Conservation (phyloP, 441 rosid species). For the Omphalea diandra region DNA sequence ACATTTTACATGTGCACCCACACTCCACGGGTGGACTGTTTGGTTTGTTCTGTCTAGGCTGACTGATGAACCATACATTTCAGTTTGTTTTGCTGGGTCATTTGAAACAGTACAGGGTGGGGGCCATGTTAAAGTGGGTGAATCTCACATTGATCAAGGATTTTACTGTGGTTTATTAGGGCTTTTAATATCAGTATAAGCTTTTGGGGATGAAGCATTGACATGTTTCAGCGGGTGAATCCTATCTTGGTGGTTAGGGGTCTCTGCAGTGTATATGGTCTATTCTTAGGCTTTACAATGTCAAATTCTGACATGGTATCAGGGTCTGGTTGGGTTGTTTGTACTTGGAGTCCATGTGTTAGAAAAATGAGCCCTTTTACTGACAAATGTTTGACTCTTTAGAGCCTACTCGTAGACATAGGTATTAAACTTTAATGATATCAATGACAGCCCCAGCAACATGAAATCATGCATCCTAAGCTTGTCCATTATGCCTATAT, state of each 20-base stretch:
- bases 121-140: background rate
- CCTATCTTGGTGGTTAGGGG: background rate
- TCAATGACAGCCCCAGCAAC: background rate
- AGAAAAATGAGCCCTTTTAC: background rate
- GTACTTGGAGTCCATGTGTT: background rate
- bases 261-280: background rate
- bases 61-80: background rate
- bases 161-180: background rate
- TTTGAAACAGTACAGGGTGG: no score
- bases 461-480: background rate
- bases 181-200: background rate
- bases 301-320: background rate
- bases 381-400: background rate
- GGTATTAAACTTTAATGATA: background rate
- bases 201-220: background rate
- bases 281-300: background rate
- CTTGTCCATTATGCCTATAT: no score
- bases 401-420: background rate
- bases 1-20: background rate
- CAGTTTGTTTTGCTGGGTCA: no score
- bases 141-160: no score
- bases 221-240: background rate
- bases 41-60: background rate
- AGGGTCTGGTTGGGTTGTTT: background rate
- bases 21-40: background rate